phyloP scores from a whole-genome alignment of 352 stramenopile species.

The Hyaloperonospora brassicae region DNA sequence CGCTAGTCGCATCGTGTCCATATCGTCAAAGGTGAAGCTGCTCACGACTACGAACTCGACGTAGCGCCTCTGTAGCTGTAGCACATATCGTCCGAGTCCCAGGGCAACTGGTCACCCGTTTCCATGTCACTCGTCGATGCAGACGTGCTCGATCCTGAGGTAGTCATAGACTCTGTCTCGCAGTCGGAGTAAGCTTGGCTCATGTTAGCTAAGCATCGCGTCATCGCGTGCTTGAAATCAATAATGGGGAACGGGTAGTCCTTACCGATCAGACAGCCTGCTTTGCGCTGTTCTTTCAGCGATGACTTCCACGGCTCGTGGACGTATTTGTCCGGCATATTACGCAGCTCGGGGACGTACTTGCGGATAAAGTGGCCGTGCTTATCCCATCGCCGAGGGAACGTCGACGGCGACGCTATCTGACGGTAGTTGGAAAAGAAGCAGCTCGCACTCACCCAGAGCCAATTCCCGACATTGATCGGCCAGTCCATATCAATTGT shows the following conservation, averaged over 20 bases:
- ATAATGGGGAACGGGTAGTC: constrained; percentile 95
- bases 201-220: constrained; percentile 83
- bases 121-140: constrained; percentile 9
- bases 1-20: neutral
- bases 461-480: constrained; percentile 97
- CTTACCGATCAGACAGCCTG: constrained; percentile 84
- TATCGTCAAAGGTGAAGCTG: neutral
- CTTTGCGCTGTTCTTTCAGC: constrained; percentile 71
- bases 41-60: constrained; percentile 4
- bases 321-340: constrained; percentile 93
- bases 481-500: constrained; percentile 94
- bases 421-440: constrained; percentile 96
- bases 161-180: constrained; percentile 13
- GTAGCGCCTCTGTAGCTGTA: constrained; percentile 19
- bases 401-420: constrained; percentile 88
- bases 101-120: neutral
- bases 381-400: constrained; percentile 91
- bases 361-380: constrained; percentile 87
- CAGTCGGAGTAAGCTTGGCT: constrained; percentile 35
- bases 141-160: constrained; percentile 6
- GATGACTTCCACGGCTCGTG: constrained; percentile 96
- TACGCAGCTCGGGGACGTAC: constrained; percentile 84
- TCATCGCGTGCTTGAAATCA: constrained; percentile 82
- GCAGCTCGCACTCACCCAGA: constrained; percentile 90
- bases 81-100: constrained; percentile 26